Evolutionary conservation across 108 stramenopile species (phyloP), one percentile per base, ranked within the genome.

Genomic region (Cafeteria roenbergensis): DNA sequence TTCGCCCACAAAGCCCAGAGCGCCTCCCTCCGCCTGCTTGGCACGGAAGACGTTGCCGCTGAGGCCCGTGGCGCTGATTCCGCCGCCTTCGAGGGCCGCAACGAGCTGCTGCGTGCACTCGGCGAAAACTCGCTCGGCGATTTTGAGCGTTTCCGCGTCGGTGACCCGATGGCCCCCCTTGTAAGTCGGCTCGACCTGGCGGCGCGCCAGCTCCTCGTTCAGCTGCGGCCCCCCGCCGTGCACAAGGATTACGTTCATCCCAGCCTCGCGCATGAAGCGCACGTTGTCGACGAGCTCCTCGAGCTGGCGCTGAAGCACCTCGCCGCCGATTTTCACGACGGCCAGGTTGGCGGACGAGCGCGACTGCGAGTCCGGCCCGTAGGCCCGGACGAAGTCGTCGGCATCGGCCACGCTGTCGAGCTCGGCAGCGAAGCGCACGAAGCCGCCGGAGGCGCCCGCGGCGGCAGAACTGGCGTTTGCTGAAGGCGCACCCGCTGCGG

Each of bases 71-170:
- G 92, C 92, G 26, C 78, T 65, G 53, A 90, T 89, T 27, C 94
- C 94, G 21, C 83, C 79, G n/a, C 62, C 63, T 56, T 79, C 78
- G 68, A 97, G 85, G 35, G 73, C 82, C 38, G 80, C 73, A 0
- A 85, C 74, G 65, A 97, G 88, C 66, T 85, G 78, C 80, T 93
- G 93, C 79, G 93, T 94, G 62, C 94, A 71, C 22, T 92, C 92
- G 67, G 86, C 88, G n/a, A 97, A 72, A n/a, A 93, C 91, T 91
- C 93, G 92, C 65, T 94, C 90, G 22, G 95, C 93, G 12, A 93
- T 83, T 30, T 91, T 87, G 6, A 97, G 86, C 17, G 94, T 93
- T 57, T 89, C 85, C 30, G 71, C 76, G 28, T 87, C 84, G 9
- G 84, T 85, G 17, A 94, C 87, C 12, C 93, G 77, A 80, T 89